Evolutionary conservation across 225 moss, liverwort and hornwort genomes (phyloP), one percentile per base, ranked within the genome.

Genomic region (Bryoerythrophyllum caledonicum): DNA sequence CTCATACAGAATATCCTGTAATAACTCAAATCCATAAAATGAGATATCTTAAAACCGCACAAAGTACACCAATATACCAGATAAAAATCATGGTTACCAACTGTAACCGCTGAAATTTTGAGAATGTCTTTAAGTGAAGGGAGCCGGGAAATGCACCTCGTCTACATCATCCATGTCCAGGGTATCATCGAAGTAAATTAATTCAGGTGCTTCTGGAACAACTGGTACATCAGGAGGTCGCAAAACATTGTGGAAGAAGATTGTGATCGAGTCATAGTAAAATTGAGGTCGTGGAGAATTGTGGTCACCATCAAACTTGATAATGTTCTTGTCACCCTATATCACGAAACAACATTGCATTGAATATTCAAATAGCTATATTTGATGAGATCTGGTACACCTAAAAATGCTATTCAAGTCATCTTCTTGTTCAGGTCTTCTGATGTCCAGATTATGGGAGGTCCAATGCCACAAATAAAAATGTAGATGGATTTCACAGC

Each of bases 241-340:
- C 78, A 99, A 83, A 23, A 93, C 88, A 78, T 99, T 99, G 80
- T 91, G 92, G 79, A 99, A 99, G 79, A 99, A 99, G 71, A 99
- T 99, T 25, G 93, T 93, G 76, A 95, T 93, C 60, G 99, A 99
- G 79, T 99, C 99, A 56, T 95, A 99, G 78, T 99, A 99, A 80
- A 99, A 99, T 71, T 90, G 99, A 61, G 99, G 99, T 60, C 99
- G 89, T 51, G 90, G 89, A 61, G 99, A 99, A 80, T 99, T 99
- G 78, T 99, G 95, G 60, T 95, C 99, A 85, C 99, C 99, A 86
- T 90, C 90, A 78, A 99, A 99, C 81, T 95, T 99, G 72, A 99
- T 99, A 51, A 99, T 99, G 68, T 99, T 99, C 56, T 92, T 99
- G 71, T 95, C 99, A 74, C 99, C 99, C 99, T 99, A 81, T 63